These are phyloP conservation scores for Gaeumannomyces tritici DNA, from an alignment of 2,329 filamentous ascomycete genomes.

Conservation along the genomic window DNA sequence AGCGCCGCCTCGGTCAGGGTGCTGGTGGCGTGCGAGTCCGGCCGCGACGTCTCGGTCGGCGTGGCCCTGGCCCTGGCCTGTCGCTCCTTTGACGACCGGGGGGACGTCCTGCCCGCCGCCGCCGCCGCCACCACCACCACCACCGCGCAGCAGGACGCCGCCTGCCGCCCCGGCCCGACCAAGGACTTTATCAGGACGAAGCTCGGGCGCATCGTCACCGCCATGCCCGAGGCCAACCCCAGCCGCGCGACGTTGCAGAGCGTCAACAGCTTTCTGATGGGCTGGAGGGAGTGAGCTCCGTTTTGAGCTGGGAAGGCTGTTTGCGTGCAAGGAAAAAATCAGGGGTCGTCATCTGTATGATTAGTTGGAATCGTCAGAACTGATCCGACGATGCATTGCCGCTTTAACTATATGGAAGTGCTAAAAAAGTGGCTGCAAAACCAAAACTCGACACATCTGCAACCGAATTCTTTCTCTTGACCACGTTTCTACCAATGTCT, in stretches of 20 bases:
- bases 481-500: background rate
- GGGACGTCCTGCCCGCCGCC: constrained; percentile 25
- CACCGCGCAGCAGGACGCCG: too few species aligned
- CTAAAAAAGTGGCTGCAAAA: background rate
- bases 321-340: too few species aligned
- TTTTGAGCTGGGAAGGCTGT: background rate
- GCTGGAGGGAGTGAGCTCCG: constrained; percentile 22
- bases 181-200: constrained; percentile 71
- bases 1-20: constrained; percentile 19
- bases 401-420: background rate
- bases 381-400: background rate
- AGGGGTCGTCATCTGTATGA: too few species aligned
- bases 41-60: constrained; percentile 73
- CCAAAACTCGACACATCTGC: background rate
- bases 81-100: constrained; percentile 58
- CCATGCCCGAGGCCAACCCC: constrained; percentile 71
- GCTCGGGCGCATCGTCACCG: constrained; percentile 74
- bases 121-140: too few species aligned
- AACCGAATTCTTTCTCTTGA: background rate
- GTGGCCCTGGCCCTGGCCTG: constrained; percentile 69
- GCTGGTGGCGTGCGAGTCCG: constrained; percentile 64
- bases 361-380: too few species aligned
- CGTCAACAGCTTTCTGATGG: constrained; percentile 84
- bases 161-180: constrained; percentile 34
- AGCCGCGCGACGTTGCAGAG: constrained; percentile 80